Conservation (phyloP, 2,329 filamentous ascomycete genomes). For the Chalaropsis thielavioides region DNA sequence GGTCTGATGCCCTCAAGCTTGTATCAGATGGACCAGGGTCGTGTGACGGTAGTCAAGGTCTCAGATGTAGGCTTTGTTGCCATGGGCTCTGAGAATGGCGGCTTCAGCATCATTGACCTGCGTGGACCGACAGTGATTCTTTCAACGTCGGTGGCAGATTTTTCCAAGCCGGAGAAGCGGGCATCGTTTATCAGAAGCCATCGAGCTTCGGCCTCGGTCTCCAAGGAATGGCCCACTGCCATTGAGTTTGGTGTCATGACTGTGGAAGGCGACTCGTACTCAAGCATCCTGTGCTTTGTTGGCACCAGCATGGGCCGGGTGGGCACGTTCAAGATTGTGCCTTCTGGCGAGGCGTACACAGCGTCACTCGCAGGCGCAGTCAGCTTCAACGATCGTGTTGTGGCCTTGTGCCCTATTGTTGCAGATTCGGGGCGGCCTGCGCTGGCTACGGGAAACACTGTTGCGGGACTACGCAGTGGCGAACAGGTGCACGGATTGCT, state of each 20-base stretch:
- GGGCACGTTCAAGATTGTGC: constrained; percentile 80
- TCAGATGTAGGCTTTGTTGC: constrained; percentile 91
- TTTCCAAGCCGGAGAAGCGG: constrained; percentile 62
- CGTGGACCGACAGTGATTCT: constrained; percentile 77
- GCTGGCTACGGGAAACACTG: constrained; percentile 55
- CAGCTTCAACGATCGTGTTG: constrained; percentile 51
- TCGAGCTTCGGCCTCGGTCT: constrained; percentile 20
- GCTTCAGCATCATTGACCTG: constrained; percentile 70
- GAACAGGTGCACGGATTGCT: constrained; percentile 64
- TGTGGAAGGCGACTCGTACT: constrained; percentile 85
- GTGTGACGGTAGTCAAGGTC: constrained; percentile 63
- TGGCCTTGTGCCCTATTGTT: constrained; percentile 67
- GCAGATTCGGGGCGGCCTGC: constrained; percentile 63
- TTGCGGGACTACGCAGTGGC: constrained; percentile 64
- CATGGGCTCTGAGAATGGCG: constrained; percentile 70
- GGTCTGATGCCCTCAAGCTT: constrained; percentile 68
- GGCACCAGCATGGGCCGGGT: constrained; percentile 76
- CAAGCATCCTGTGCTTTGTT: constrained; percentile 82
- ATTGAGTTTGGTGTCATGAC: constrained; percentile 92
- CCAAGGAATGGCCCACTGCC: constrained; percentile 60
- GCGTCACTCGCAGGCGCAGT: constrained; percentile 56
- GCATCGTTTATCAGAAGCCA: constrained; percentile 48
- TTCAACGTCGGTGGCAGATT: constrained; percentile 54
- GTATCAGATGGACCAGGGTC: constrained; percentile 40
- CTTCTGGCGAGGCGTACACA: constrained; percentile 56